phyloP scores from a whole-genome alignment of 805 yeast genomes.

The Suhomyces sp. region DNA sequence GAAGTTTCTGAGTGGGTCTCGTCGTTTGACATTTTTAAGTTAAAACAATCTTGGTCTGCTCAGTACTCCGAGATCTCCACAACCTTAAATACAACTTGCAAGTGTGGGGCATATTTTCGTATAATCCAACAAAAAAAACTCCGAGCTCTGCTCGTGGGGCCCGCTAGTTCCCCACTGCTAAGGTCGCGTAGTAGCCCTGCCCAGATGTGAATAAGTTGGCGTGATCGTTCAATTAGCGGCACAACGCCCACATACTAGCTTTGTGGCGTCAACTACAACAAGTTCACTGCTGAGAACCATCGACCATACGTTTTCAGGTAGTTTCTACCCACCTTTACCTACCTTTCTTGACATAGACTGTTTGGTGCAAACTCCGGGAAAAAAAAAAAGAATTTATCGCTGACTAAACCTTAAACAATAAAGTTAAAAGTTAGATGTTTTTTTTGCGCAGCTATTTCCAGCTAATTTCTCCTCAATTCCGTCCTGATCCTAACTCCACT shows the following conservation, averaged over 20 bases:
- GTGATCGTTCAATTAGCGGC: background rate
- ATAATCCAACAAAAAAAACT: background rate
- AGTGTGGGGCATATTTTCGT: background rate
- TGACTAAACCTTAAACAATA: background rate
- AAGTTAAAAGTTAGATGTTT: background rate
- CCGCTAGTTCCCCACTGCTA: background rate
- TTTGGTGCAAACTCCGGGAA: background rate
- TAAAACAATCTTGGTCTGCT: background rate
- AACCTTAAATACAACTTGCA: background rate
- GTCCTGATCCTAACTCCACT: background rate
- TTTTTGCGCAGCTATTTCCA: background rate
- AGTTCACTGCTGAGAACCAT: background rate
- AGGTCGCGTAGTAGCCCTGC: background rate
- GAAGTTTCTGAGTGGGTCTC: slow-evolving; percentile 1
- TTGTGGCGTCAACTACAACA: background rate
- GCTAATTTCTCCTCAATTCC: background rate
- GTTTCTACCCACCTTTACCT: background rate
- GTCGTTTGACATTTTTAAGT: background rate
- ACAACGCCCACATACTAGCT: background rate
- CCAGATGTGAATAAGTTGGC: background rate
- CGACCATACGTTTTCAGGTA: background rate
- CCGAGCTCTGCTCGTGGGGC: background rate
- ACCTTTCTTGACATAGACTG: background rate
- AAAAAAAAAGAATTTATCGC: background rate
- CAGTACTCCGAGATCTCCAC: background rate